Conservation (phyloP, 345 rosid species). For the Brassica juncea region DNA sequence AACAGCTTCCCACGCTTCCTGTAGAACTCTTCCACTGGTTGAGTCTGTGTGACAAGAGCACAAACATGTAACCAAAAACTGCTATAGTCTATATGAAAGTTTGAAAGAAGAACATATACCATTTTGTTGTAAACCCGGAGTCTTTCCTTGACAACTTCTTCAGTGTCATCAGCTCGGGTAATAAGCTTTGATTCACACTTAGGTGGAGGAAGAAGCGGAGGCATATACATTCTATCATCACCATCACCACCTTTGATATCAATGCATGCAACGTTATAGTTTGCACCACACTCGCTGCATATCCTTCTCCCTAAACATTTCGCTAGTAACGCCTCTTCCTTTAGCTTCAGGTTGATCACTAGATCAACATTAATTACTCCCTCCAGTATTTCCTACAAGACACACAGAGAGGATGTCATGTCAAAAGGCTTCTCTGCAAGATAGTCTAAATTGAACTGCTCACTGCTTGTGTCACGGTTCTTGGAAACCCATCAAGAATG, state of each 20-base stretch:
- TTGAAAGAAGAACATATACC: conserved; percentile 44
- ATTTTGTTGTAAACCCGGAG: conserved; percentile 70
- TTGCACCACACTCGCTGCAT: conserved; percentile 86
- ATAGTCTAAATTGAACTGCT: conserved; percentile 37
- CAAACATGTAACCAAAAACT: not conserved
- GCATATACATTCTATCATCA: conserved; percentile 84
- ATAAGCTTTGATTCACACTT: conserved; percentile 81
- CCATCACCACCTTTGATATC: conserved; percentile 69
- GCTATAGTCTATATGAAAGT: not conserved
- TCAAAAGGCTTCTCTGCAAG: not conserved
- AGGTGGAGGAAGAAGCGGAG: conserved; percentile 95
- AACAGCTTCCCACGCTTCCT: conserved; percentile 68
- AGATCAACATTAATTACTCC: conserved; percentile 80
- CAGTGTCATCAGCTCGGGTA: conserved; percentile 84
- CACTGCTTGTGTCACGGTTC: conserved; percentile 92
- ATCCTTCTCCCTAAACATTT: conserved; percentile 97
- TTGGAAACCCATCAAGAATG: conserved; percentile 97
- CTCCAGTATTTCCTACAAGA: conserved; percentile 80
- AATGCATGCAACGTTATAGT: conserved; percentile 83
- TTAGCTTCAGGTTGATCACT: conserved; percentile 83
- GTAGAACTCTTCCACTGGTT: conserved; percentile 92
- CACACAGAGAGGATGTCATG: not conserved
- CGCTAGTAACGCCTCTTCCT: conserved; percentile 83
- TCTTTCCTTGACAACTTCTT: conserved; percentile 87
- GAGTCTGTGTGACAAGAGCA: conserved; percentile 47